Percentiles rank a stretch among this genome's conserved stretches.
Evolutionary conservation across 306 rosid species (phyloP).

Genomic region (Gillenia trifoliata): DNA sequence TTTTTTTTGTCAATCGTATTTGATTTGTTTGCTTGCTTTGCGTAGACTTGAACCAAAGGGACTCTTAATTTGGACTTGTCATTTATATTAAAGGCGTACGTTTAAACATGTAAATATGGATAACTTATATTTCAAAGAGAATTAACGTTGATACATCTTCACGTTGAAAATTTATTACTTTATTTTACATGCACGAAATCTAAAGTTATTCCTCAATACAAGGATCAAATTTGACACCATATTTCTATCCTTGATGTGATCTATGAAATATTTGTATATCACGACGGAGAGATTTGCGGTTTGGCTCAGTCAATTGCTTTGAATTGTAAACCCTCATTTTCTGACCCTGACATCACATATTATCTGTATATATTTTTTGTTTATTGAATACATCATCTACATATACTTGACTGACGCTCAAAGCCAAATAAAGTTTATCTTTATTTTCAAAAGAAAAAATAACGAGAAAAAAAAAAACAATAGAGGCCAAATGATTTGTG

Average conservation of each 20-base stretch:
- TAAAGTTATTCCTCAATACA: background rate
- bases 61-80: background rate
- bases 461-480: no score
- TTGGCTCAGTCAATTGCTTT: slow-evolving; percentile 5
- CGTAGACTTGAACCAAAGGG: background rate
- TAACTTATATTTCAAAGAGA: background rate
- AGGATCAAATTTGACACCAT: background rate
- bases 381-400: background rate
- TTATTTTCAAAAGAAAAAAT: background rate
- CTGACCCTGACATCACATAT: background rate
- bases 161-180: background rate
- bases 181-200: background rate
- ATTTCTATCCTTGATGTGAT: background rate
- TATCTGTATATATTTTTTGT: background rate
- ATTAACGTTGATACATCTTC: background rate
- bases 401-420: background rate
- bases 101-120: no score
- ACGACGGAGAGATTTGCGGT: background rate
- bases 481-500: no score
- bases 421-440: background rate
- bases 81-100: background rate
- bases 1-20: no score
- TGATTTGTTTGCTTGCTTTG: background rate
- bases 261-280: background rate
- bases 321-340: background rate